Conservation (phyloP, 1,284 basidiomycete genomes). For the Phellopilus nigrolimitatus region DNA sequence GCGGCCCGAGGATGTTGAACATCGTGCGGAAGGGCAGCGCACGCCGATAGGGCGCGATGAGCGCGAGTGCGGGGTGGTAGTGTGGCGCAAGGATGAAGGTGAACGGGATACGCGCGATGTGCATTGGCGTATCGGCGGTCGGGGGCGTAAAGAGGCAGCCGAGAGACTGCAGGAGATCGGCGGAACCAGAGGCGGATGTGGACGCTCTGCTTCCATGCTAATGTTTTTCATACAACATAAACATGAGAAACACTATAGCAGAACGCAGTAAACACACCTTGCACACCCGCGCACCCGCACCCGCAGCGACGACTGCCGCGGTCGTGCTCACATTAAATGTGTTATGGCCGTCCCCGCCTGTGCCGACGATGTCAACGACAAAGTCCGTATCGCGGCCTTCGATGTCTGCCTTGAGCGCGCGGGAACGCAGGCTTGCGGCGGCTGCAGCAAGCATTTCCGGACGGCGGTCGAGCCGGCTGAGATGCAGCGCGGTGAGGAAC, state of each 20-base stretch:
- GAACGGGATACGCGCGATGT: constrained; percentile 69
- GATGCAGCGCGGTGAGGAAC: constrained; percentile 78
- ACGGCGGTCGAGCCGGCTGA: constrained; percentile 69
- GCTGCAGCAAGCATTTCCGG: constrained; percentile 75
- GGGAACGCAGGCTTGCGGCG: constrained; percentile 64
- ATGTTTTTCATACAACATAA: too few relatives aligned
- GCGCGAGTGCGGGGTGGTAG: constrained; percentile 86
- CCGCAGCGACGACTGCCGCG: constrained; percentile 93
- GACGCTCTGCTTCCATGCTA: constrained; percentile 95
- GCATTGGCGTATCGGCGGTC: constrained; percentile 47
- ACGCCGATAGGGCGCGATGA: constrained; percentile 82
- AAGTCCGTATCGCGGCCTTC: constrained; percentile 57
- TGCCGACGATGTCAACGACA: constrained; percentile 69
- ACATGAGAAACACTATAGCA: not conserved
- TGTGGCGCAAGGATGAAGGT: constrained; percentile 92
- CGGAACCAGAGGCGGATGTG: constrained; percentile 92
- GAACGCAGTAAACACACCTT: constrained; percentile 55
- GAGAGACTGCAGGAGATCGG: constrained; percentile 86
- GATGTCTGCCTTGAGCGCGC: constrained; percentile 59
- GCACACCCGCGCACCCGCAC: constrained; percentile 88
- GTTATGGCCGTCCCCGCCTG: constrained; percentile 95
- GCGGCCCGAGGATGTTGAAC: too few relatives aligned
- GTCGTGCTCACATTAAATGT: constrained; percentile 98
- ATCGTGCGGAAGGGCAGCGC: constrained; percentile 90
- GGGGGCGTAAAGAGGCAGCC: constrained; percentile 77